Conservation (phyloP, 2,329 filamentous ascomycete species). For the Aspergillus quadricinctus region DNA sequence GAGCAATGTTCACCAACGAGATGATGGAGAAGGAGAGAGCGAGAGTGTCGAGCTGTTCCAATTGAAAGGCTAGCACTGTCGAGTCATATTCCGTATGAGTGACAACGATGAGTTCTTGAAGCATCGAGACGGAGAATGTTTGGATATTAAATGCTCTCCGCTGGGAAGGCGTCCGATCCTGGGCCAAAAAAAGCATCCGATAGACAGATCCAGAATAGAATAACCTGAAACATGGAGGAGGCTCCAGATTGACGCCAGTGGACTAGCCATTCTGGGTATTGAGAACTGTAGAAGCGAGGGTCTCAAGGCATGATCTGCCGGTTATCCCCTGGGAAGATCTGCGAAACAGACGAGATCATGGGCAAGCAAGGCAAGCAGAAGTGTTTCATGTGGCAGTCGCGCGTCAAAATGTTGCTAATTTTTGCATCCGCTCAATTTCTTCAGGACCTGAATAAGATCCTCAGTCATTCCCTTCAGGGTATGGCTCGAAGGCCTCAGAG, state of each 20-base stretch:
- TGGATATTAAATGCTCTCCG: slow-evolving; percentile 39
- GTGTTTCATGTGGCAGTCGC: slow-evolving; percentile 36
- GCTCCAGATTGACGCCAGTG: slow-evolving; percentile 30
- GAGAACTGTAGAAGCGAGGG: slow-evolving; percentile 18
- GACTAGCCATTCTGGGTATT: slow-evolving; percentile 24
- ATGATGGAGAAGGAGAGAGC: slow-evolving; percentile 12
- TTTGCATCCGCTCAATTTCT: slow-evolving; percentile 31
- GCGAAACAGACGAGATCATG: slow-evolving; percentile 24
- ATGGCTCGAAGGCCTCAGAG: slow-evolving; percentile 20
- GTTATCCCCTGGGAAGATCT: slow-evolving; percentile 12
- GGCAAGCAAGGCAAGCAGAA: slow-evolving; percentile 16
- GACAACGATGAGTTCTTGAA: slow-evolving; percentile 8
- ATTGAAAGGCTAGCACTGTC: slow-evolving; percentile 15
- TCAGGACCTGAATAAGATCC: slow-evolving; percentile 20
- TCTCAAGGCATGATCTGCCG: slow-evolving; percentile 6
- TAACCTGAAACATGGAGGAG: slow-evolving; percentile 39
- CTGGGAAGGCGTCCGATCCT: slow-evolving; percentile 14
- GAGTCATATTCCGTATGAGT: slow-evolving; percentile 18
- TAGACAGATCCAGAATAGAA: slow-evolving; percentile 24
- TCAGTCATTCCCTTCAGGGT: slow-evolving; percentile 11
- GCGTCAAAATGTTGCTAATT: slow-evolving; percentile 40
- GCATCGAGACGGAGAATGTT: slow-evolving; percentile 25
- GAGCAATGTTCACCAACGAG: slow-evolving; percentile 8
- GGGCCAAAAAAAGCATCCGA: slow-evolving; percentile 26
- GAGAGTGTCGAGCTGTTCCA: slow-evolving; percentile 13